These are phyloP conservation scores for Chenopodium quinoa DNA, from an alignment of 148 eudicot species.

Conservation along the genomic window DNA sequence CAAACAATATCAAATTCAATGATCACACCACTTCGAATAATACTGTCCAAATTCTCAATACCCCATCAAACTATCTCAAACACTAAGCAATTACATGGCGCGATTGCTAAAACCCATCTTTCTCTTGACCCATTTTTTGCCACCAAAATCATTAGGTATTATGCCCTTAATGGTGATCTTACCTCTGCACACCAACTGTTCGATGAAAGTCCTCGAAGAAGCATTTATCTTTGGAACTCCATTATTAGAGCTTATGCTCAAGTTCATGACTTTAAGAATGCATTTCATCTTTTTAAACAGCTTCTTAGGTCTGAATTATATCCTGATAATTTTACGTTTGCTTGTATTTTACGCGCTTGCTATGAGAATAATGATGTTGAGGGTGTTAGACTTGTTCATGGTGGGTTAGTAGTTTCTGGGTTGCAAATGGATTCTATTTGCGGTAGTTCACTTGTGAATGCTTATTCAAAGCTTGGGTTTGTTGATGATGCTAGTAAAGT, in stretches of 20 bases:
- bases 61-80: constrained; percentile 45
- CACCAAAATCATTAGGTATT: constrained; percentile 57
- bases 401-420: constrained; percentile 50
- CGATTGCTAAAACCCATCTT: constrained; percentile 57
- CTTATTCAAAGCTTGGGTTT: constrained; percentile 59
- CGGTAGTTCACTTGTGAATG: constrained; percentile 64
- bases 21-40: constrained; percentile 38
- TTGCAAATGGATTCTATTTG: constrained; percentile 54
- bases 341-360: constrained; percentile 68
- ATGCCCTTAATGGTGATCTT: constrained; percentile 54
- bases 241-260: constrained; percentile 72
- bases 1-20: constrained; percentile 16
- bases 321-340: constrained; percentile 79
- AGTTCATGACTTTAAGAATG: constrained; percentile 37
- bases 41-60: constrained; percentile 52
- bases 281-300: constrained; percentile 46
- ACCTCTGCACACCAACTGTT: constrained; percentile 64
- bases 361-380: constrained; percentile 38
- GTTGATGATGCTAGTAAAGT: constrained; percentile 54
- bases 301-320: constrained; percentile 48
- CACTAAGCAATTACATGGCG: constrained; percentile 63
- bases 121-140: constrained; percentile 74
- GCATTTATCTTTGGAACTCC: constrained; percentile 78
- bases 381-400: constrained; percentile 49
- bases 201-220: constrained; percentile 57